These are phyloP conservation scores for Gossypium sturtianum DNA, from an alignment of 345 rosid species.

Conservation along the genomic window DNA sequence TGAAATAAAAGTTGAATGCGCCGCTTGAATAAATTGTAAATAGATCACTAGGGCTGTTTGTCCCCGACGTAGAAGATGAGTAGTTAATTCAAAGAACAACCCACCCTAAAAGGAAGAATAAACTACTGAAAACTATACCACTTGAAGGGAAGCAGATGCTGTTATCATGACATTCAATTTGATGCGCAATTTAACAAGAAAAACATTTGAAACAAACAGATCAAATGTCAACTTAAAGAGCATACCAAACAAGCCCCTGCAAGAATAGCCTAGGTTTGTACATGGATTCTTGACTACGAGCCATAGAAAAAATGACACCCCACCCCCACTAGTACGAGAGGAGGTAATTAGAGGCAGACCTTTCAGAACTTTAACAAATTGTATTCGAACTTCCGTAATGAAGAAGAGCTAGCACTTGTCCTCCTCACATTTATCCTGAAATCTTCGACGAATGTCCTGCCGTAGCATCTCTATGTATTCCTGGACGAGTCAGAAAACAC, in stretches of 20 bases:
- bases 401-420: not conserved
- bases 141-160: not conserved
- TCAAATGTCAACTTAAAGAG: not conserved
- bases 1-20: too few species aligned
- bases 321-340: not conserved
- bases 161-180: not conserved
- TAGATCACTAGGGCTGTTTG: too few species aligned
- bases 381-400: not conserved
- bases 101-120: not conserved
- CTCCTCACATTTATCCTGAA: conserved; percentile 28
- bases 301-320: conserved; percentile 12
- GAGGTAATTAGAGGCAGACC: not conserved
- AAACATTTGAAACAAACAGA: not conserved
- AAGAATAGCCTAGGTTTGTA: not conserved
- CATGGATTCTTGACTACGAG: not conserved
- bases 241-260: not conserved
- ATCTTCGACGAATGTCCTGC: conserved; percentile 36
- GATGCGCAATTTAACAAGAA: not conserved
- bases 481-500: conserved; percentile 29
- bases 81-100: not conserved
- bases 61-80: too few species aligned
- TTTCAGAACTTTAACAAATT: not conserved
- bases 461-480: conserved; percentile 59
- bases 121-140: not conserved
- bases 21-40: too few species aligned